phyloP scores from a whole-genome alignment of 1,284 basidiomycete genomes.

The Irpex sp. region DNA sequence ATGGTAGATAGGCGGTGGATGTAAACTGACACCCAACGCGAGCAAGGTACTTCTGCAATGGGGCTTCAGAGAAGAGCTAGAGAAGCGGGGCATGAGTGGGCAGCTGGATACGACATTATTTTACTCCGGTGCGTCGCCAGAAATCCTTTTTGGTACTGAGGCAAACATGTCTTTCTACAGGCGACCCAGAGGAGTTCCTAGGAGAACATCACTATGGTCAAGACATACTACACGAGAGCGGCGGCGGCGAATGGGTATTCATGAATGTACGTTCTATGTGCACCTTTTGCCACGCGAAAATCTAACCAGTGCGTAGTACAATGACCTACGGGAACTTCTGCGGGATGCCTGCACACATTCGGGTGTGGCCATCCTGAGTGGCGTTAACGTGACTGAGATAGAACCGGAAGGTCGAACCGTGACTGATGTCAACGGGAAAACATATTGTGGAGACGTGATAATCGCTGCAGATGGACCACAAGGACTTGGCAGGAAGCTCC shows the following conservation, averaged over 20 bases:
- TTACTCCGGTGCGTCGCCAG: slow-evolving; percentile 29
- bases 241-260: slow-evolving; percentile 50
- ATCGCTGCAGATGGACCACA: slow-evolving; percentile 60
- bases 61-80: slow-evolving; percentile 43
- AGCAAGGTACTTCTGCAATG: slow-evolving; percentile 55
- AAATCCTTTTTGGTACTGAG: no score
- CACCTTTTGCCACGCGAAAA: not conserved
- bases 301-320: slow-evolving; percentile 32
- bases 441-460: slow-evolving; percentile 51
- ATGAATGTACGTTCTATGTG: slow-evolving; percentile 39
- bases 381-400: slow-evolving; percentile 37
- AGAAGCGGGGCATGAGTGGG: slow-evolving; percentile 26
- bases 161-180: slow-evolving; percentile 22
- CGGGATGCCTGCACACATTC: slow-evolving; percentile 41
- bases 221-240: slow-evolving; percentile 46
- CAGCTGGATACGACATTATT: slow-evolving; percentile 39
- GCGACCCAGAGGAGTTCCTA: slow-evolving; percentile 42
- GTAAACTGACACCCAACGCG: slow-evolving; percentile 51
- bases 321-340: slow-evolving; percentile 31
- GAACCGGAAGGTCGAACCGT: slow-evolving; percentile 30
- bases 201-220: slow-evolving; percentile 52
- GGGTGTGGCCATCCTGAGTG: slow-evolving; percentile 41
- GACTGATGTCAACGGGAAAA: slow-evolving; percentile 42
- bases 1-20: slow-evolving; percentile 37
- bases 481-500: slow-evolving; percentile 31